Conservation (phyloP, 2,329 filamentous ascomycete genomes). For the Simplicillium sp. region DNA sequence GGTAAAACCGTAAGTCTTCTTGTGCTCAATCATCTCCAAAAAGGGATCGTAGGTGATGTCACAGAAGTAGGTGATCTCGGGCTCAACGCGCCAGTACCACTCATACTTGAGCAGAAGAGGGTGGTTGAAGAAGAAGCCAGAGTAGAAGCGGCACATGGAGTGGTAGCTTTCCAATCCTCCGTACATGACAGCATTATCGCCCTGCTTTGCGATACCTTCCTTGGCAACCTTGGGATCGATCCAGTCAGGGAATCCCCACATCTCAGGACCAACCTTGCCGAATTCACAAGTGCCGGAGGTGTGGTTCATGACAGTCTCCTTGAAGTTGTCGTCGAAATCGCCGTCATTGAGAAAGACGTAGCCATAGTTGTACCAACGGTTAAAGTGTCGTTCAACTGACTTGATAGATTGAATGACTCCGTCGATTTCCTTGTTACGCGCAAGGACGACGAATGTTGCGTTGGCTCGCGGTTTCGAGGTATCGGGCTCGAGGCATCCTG, state of each 20-base stretch:
- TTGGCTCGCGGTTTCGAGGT: slow-evolving; percentile 76
- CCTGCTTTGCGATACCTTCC: slow-evolving; percentile 94
- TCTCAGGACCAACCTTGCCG: slow-evolving; percentile 78
- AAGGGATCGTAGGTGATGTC: slow-evolving; percentile 99
- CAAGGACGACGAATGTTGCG: slow-evolving; percentile 90
- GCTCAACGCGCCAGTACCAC: slow-evolving; percentile 99
- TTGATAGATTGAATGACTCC: slow-evolving; percentile 95
- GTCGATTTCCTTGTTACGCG: slow-evolving; percentile 90
- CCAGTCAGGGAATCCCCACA: slow-evolving; percentile 98
- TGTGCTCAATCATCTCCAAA: slow-evolving; percentile 82
- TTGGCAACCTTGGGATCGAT: slow-evolving; percentile 87
- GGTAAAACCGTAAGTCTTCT: slow-evolving; percentile 98
- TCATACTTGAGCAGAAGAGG: slow-evolving; percentile 91
- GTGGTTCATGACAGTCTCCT: slow-evolving; percentile 77
- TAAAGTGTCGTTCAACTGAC: slow-evolving; percentile 97
- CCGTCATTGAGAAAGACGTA: slow-evolving; percentile 98
- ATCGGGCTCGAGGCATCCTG: slow-evolving; percentile 77
- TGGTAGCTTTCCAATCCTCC: slow-evolving; percentile 98
- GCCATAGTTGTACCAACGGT: slow-evolving; percentile 96
- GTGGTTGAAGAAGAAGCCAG: slow-evolving; percentile 97
- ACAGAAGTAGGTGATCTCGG: slow-evolving; percentile 99
- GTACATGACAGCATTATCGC: slow-evolving; percentile 97
- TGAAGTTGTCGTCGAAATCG: slow-evolving; percentile 93
- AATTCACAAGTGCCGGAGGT: slow-evolving; percentile 86
- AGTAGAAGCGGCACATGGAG: slow-evolving; percentile 99